Percentiles rank a stretch among this genome's conserved stretches.
Evolutionary conservation across 345 rosid species (phyloP).

Genomic region (Gossypium rotundifolium): DNA sequence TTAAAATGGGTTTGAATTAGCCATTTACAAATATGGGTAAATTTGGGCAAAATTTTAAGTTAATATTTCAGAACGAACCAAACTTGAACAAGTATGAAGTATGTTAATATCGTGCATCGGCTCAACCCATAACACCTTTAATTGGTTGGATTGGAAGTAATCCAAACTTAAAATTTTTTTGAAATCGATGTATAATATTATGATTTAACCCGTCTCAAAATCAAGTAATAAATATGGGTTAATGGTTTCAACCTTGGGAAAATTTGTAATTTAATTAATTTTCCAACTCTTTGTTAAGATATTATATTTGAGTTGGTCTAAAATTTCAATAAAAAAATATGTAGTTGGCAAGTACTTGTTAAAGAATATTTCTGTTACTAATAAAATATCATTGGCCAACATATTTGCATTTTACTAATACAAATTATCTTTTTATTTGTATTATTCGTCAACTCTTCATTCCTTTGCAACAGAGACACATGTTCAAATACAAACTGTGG

Average conservation of each 20-base stretch:
- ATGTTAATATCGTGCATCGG: no score
- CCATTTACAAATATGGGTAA: accelerated
- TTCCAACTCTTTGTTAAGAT: not conserved
- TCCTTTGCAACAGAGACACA: not conserved
- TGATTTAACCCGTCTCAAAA: not conserved
- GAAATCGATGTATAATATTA: no score
- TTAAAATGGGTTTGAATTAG: no score
- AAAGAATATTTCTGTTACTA: not conserved
- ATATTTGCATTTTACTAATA: not conserved
- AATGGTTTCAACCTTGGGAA: not conserved
- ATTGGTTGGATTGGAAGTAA: no score
- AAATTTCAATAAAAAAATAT: not conserved
- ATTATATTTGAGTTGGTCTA: no score
- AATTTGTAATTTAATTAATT: not conserved
- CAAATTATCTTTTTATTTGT: not conserved
- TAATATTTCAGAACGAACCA: no score
- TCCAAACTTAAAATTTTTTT: no score
- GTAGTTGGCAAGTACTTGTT: not conserved
- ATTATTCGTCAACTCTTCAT: not conserved
- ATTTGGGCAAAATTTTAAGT: no score
- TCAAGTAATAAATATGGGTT: not conserved
- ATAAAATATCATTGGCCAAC: not conserved
- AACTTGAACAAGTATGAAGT: accelerated
- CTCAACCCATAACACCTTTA: no score
- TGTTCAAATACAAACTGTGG: not conserved